Base-by-base conservation (phyloP, 768 basidiomycete genomes). In the Stropharia rugosoannulata region DNA sequence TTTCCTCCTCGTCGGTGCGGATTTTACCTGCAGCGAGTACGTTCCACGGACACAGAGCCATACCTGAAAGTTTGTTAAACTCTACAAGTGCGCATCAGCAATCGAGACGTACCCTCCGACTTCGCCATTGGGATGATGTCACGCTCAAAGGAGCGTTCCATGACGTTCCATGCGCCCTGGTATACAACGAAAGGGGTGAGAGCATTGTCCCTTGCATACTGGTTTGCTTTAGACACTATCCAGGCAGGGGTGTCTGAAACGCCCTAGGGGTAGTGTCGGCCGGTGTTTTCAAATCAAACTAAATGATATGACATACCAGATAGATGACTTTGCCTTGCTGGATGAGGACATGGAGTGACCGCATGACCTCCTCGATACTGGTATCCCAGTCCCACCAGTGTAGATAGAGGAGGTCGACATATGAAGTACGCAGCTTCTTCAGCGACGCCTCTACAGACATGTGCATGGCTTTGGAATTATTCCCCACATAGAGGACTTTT, bases 281-380 rank as follows among this genome's bases (percentile, higher is more conserved):
- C 1, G 35, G 8, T 18, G 15, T 25, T 1, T 12, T 19, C 12
- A 9, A 43, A 11, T n/a, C 9, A 11, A n/a, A 27, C 1, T 35
- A 5, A 1, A 13, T n/a, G 13, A 42, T 11, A 32, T 15, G 39
- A 37, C 44, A 41, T 50, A 71, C 73, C 4, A 73, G 65, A 60
- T 81, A 81, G 10, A 80, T 63, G n/a, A 84, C 81, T 60, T 85
- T 85, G 18, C 85, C 78, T 32, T 70, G 62, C 9, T 67, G 62
- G 45, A 85, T 79, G 39, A 85, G 73, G 16, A 70, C 71, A 58
- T 86, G 80, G 5, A 87, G 67, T 5, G 70, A 66, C 43, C 76
- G 72, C 82, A 86, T 83, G 35, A 85, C 67, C 66, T 87, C 84
- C 60, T 80, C 77, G 45, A 86, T 72, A 8, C 72, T 69, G 8